A percentile compares a stretch with the other conserved stretches of the same genome.
phyloP scores from a whole-genome alignment of 495 filamentous ascomycete species.

The Lepraria neglecta region DNA sequence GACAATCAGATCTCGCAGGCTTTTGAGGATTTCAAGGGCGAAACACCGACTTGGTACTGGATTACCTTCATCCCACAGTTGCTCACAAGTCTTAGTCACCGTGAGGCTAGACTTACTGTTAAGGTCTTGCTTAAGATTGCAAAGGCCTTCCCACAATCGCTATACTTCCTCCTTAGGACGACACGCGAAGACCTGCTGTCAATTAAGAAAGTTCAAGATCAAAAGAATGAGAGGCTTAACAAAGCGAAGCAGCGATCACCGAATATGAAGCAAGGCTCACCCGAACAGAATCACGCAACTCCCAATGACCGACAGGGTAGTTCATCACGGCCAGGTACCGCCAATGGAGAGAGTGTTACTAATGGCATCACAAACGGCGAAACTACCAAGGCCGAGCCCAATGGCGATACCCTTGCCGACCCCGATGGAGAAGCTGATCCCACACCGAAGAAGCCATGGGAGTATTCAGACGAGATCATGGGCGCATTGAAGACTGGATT shows the following conservation, averaged over 20 bases:
- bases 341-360: slow-evolving; percentile 42
- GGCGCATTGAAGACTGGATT: slow-evolving; percentile 91
- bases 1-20: slow-evolving; percentile 71
- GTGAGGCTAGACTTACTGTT: slow-evolving; percentile 80
- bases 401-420: slow-evolving; percentile 34
- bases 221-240: slow-evolving; percentile 61
- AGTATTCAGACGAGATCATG: slow-evolving; percentile 92
- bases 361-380: slow-evolving; percentile 27
- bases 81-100: slow-evolving; percentile 77
- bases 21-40: slow-evolving; percentile 91
- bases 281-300: slow-evolving; percentile 31
- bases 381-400: slow-evolving; percentile 36
- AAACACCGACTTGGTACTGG: slow-evolving; percentile 98
- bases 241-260: slow-evolving; percentile 43
- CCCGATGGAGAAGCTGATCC: slow-evolving; percentile 30
- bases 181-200: slow-evolving; percentile 88
- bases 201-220: slow-evolving; percentile 83
- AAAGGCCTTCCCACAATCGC: slow-evolving; percentile 85
- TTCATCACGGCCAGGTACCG: slow-evolving; percentile 44
- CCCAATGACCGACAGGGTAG: slow-evolving; percentile 32
- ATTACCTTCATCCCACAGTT: slow-evolving; percentile 98
- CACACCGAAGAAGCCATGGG: slow-evolving; percentile 75
- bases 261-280: slow-evolving; percentile 39
- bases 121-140: slow-evolving; percentile 85
- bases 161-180: slow-evolving; percentile 91